Conservation (phyloP, 108 stramenopile genomes). For the Skeletonema menzelii region DNA sequence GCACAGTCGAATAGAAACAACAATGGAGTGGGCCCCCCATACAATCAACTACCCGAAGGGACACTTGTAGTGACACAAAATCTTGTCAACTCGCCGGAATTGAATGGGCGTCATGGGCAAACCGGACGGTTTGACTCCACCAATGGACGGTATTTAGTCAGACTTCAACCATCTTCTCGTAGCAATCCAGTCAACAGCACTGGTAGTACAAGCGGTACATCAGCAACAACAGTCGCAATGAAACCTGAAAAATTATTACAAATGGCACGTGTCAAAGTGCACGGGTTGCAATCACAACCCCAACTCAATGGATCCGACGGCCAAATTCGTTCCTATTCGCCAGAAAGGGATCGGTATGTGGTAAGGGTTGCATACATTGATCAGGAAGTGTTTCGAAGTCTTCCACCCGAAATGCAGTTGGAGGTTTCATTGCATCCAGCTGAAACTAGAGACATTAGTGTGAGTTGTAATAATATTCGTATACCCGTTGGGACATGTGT, state of each 20-base stretch:
- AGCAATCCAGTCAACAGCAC: not conserved
- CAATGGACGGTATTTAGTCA: constrained; percentile 65
- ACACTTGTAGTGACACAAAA: constrained; percentile 33
- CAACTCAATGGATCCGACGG: constrained; percentile 86
- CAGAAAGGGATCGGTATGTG: constrained; percentile 39
- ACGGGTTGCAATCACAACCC: constrained; percentile 72
- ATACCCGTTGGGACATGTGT: constrained; percentile 32
- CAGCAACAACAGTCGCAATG: constrained; percentile 59
- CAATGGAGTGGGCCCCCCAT: constrained; percentile 3
- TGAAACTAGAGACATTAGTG: constrained; percentile 31
- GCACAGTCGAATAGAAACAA: not conserved
- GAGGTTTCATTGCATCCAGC: constrained; percentile 4
- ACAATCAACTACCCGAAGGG: constrained; percentile 21
- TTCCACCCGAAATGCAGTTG: not conserved
- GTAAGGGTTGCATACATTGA: constrained; percentile 16
- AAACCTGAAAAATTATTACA: constrained; percentile 77
- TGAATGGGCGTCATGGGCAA: constrained; percentile 75
- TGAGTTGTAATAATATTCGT: constrained; percentile 29
- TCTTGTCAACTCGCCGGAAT: constrained; percentile 55
- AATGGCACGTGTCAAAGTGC: constrained; percentile 68
- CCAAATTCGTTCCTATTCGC: constrained; percentile 60
- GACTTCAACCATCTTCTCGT: constrained; percentile 30
- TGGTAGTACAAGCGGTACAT: constrained; percentile 37
- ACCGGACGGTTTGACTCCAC: constrained; percentile 70
- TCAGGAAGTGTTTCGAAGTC: not conserved